Base-by-base conservation (phyloP, 805 yeast species). In the Nakazawaea wyomingensis region DNA sequence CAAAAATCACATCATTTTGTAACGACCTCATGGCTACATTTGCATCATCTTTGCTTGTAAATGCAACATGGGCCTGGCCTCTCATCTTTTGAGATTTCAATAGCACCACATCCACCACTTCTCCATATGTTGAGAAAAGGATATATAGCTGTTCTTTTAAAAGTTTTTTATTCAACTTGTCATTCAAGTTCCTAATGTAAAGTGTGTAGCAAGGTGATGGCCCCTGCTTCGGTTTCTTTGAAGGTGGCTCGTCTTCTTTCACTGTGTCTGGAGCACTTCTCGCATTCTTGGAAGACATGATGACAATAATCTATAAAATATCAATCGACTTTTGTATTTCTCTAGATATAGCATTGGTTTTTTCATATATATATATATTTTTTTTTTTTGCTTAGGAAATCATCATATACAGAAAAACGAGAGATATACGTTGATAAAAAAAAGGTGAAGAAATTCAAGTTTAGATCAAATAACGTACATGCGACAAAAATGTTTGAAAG, bases 51-150 rank as follows among this genome's bases (percentile, higher is more conserved):
- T 64, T 45, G 19, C 71, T 68, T 27, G 72, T 66, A 49, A 80
- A 68, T 1, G 74, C 63, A 2, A 83, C 58, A 64, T 82, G 84
- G 0, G 88, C 89, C 54, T 81, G 87, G 0, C 88, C 89, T 44
- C 85, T 64, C 49, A 69, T 60, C 44, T 65, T 69, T 9, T 38
- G 34, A 4, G 32, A 20, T 18, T 40, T 44, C 17, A 34, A 18
- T 5, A 43, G 66, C 66, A 29, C 59, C 9, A 85, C 66, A 9
- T 74, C 72, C 4, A 82, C 54, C 3, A 85, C 74, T 53, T 82
- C 88, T 0, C 88, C 89, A 56, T 69, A 82, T 0, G 80, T 72
- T 11, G 81, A 65, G 50, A 81, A 82, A 5, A 82, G 54, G 16
- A 82, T 53, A 52, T 75, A 82, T 10, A 85, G 60, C 50, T 74